Conservation (phyloP, 208 protist species). For the Blechomonas ayalai region DNA sequence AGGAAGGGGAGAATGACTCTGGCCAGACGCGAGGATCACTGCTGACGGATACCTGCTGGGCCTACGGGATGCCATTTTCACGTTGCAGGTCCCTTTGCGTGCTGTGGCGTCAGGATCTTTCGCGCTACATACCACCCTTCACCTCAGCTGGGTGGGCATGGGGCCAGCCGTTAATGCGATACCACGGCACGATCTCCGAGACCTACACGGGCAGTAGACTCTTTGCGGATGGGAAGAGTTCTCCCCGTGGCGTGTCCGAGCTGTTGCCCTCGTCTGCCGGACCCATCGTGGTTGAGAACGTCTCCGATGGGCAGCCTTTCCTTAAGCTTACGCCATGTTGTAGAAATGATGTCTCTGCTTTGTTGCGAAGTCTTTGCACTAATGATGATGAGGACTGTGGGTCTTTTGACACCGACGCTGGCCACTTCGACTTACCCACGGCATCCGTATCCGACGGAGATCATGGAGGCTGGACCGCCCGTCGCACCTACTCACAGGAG, state of each 20-base stretch:
- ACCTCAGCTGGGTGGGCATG: constrained; percentile 1
- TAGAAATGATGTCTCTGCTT: no score
- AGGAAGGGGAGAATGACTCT: no score
- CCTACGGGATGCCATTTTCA: no score
- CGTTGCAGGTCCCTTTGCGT: background rate
- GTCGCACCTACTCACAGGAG: background rate
- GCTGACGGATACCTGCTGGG: no score
- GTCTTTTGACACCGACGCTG: no score
- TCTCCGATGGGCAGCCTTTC: background rate
- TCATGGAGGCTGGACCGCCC: background rate
- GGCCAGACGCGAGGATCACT: no score
- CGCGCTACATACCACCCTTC: constrained; percentile 3
- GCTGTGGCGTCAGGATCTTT: constrained; percentile 11
- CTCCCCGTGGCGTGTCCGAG: background rate
- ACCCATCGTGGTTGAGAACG: constrained; percentile 7
- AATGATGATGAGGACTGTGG: no score
- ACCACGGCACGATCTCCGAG: background rate
- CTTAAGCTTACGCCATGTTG: no score
- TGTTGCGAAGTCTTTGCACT: no score
- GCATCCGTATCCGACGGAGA: constrained; percentile 8
- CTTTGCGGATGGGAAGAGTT: background rate
- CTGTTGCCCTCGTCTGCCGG: background rate
- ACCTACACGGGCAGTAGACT: background rate
- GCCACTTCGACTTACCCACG: constrained; percentile 12
- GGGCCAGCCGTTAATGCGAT: constrained; percentile 6